Evolutionary conservation across 306 rosid genomes (phyloP).

Genomic region (Prunus dulcis): DNA sequence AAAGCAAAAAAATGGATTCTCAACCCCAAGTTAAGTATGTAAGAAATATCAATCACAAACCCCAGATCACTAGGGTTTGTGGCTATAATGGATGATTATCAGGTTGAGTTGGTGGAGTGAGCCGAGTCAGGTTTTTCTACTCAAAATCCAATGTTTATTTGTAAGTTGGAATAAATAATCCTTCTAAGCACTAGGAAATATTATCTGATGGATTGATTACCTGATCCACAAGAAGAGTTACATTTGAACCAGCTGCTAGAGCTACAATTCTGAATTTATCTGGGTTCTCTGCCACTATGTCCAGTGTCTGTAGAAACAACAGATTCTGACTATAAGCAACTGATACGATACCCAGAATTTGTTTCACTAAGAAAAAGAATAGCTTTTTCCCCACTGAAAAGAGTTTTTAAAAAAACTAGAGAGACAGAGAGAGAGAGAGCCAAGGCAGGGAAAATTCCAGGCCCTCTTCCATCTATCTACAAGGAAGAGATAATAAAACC

Average conservation of each 20-base stretch:
- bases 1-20: conserved; percentile 10
- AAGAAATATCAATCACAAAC: background rate
- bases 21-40: background rate
- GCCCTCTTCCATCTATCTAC: too few relatives aligned
- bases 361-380: background rate
- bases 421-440: background rate
- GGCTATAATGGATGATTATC: conserved; percentile 7
- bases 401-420: background rate
- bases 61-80: conserved; percentile 2
- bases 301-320: conserved; percentile 71
- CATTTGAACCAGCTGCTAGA: conserved; percentile 93
- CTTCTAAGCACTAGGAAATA: conserved; percentile 7
- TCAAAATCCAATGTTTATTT: background rate
- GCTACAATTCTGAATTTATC: conserved; percentile 88
- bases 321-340: conserved; percentile 16
- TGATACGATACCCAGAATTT: conserved; percentile 14
- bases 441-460: background rate
- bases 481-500: too few relatives aligned
- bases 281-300: conserved; percentile 96
- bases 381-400: background rate
- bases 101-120: background rate
- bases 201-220: conserved; percentile 32
- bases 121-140: background rate
- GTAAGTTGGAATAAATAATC: background rate
- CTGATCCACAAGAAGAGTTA: conserved; percentile 97